These are phyloP conservation scores for Micractinium conductrix DNA, from an alignment of 139 green algal species.

Conservation along the genomic window DNA sequence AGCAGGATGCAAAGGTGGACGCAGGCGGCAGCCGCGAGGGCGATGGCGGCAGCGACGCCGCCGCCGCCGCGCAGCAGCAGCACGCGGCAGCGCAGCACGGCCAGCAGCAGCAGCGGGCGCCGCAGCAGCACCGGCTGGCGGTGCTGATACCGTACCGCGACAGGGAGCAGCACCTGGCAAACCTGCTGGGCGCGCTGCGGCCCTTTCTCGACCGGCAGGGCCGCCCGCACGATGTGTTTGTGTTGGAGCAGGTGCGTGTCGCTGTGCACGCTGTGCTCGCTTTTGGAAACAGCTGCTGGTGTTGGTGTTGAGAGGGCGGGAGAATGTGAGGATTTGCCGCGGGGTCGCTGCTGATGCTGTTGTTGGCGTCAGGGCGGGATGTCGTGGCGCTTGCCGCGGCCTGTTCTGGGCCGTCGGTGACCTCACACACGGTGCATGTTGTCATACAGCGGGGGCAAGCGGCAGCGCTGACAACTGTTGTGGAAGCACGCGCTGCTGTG, in stretches of 20 bases:
- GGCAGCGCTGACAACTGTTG: too few species aligned
- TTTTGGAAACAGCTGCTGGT: too few species aligned
- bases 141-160: conserved; percentile 51
- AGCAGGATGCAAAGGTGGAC: not conserved
- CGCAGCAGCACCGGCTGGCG: conserved; percentile 44
- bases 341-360: too few species aligned
- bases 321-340: too few species aligned
- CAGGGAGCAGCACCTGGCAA: conserved; percentile 26
- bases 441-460: too few species aligned
- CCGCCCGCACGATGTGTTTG: conserved; percentile 38
- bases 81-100: not conserved
- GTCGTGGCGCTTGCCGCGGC: too few species aligned
- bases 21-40: not conserved
- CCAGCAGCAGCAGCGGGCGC: not conserved
- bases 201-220: conserved; percentile 30
- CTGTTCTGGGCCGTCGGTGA: too few species aligned
- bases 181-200: conserved; percentile 35
- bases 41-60: not conserved
- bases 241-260: conserved; percentile 48
- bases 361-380: too few species aligned
- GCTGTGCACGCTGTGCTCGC: too few species aligned
- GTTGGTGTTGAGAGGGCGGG: too few species aligned
- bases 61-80: not conserved
- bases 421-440: too few species aligned
- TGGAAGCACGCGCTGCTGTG: too few species aligned